Conservation (phyloP, 306 rosid genomes). For the Spatholobus suberectus region DNA sequence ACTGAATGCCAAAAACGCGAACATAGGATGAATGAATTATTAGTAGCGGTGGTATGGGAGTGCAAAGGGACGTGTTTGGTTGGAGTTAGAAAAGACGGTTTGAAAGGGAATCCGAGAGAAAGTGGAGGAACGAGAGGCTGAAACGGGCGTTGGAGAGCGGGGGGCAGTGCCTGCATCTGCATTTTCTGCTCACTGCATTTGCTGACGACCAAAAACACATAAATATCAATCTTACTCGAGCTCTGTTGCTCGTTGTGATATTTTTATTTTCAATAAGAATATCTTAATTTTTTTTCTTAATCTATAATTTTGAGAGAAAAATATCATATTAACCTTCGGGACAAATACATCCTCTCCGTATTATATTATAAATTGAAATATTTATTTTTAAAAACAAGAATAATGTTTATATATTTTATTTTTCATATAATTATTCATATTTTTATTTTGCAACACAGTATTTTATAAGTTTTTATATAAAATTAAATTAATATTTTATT, state of each 20-base stretch:
- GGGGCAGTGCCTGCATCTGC: conserved; percentile 38
- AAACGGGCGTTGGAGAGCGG: conserved; percentile 39
- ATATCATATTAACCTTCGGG: background rate
- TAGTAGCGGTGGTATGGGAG: conserved; percentile 50
- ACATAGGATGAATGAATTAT: background rate
- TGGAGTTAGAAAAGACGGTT: conserved; percentile 40
- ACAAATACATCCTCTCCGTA: background rate
- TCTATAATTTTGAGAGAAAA: no score
- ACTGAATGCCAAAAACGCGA: background rate
- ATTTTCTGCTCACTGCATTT: conserved; percentile 25
- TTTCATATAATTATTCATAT: background rate
- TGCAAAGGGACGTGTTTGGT: conserved; percentile 41
- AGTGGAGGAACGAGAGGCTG: conserved; percentile 35
- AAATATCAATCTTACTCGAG: background rate
- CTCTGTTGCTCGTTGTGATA: background rate
- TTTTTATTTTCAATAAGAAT: background rate
- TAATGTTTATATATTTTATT: background rate
- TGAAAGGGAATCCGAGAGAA: conserved; percentile 33
- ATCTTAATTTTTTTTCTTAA: no score
- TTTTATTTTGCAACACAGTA: background rate
- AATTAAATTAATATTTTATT: no score
- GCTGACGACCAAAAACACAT: background rate
- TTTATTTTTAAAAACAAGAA: background rate
- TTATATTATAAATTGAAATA: background rate
- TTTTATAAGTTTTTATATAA: background rate